Base-by-base conservation (phyloP, 2,329 filamentous ascomycete genomes). In the Corynespora cassiicola region DNA sequence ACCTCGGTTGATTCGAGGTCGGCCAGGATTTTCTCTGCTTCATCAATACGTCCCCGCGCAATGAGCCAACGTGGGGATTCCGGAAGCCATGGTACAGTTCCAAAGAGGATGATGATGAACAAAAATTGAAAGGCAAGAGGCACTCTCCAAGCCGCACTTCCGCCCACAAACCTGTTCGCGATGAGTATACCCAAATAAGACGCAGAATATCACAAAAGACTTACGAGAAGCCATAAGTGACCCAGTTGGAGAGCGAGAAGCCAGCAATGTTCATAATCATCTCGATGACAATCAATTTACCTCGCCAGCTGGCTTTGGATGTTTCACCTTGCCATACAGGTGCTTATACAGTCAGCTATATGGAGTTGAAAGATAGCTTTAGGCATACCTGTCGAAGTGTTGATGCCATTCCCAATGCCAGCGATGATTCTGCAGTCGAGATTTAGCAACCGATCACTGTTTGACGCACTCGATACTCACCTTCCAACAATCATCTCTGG, bases 301-400 rank as follows among this genome's bases (percentile, higher is more conserved):
- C 73, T 43, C 74, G 49, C 58, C 57, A 65, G 23, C 54, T 64
- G 7, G 61, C 57, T 37, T 63, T 72, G 71, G 75, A 72, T 0
- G 75, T 78, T 47, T 80, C 77, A 4, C 73, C 72, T 53, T 80
- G 76, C 75, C 75, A 80, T 3, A 78, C 69, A 2, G 76, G 75
- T 1, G 74, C 74, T 22, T 65, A 69, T 0, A 63, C 58, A 1
- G 69, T 76, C 14, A 49, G 35, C 23, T n/a, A 4, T 15, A 2
- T 3, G n/a, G n/a, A 10, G n/a, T 0, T 4, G 10, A 18, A 6
- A 19, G 8, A 8, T 5, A 12, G 1, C 11, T 67, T 70, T 2
- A 73, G 21, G 7, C 66, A 4, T 73, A 75, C 6, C 74, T 7
- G 74, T 75, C 0, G 74, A 67, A 0, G 75, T 78, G 42, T 78